Conservation (phyloP, 345 rosid species). For the Eucalyptus erythrocorys region DNA sequence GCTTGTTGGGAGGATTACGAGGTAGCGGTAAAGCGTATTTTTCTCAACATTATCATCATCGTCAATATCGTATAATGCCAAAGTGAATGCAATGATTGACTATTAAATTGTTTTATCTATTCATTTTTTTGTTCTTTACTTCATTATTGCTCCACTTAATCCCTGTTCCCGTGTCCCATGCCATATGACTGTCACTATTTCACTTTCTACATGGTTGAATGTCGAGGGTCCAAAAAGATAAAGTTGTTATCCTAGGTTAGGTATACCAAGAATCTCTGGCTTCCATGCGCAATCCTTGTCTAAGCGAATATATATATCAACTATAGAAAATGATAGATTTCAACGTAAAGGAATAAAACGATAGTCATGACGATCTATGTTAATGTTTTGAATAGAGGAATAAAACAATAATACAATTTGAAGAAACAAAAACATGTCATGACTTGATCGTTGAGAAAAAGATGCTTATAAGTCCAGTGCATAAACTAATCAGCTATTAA, state of each 20-base stretch:
- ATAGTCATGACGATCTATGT: not conserved
- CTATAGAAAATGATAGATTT: not conserved
- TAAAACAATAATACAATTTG: not conserved
- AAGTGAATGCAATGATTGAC: not conserved
- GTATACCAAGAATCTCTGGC: not conserved
- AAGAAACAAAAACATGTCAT: not conserved
- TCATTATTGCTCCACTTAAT: not conserved
- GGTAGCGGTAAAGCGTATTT: not conserved
- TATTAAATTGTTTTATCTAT: not conserved
- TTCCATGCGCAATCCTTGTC: not conserved
- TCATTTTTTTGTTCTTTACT: not conserved
- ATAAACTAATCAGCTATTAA: not conserved
- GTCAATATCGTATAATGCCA: not conserved
- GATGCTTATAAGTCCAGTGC: not conserved
- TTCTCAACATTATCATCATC: not conserved
- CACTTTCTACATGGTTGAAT: not conserved
- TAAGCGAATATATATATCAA: not conserved
- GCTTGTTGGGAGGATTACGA: not conserved
- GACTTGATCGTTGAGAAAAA: not conserved
- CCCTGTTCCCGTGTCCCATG: not conserved
- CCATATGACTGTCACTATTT: not conserved
- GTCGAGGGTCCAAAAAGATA: not conserved
- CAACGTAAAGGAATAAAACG: no score
- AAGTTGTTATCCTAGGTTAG: not conserved
- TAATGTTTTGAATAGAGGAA: not conserved